Conservation (phyloP, 306 rosid species). For the Fragaria nilgerrensis region DNA sequence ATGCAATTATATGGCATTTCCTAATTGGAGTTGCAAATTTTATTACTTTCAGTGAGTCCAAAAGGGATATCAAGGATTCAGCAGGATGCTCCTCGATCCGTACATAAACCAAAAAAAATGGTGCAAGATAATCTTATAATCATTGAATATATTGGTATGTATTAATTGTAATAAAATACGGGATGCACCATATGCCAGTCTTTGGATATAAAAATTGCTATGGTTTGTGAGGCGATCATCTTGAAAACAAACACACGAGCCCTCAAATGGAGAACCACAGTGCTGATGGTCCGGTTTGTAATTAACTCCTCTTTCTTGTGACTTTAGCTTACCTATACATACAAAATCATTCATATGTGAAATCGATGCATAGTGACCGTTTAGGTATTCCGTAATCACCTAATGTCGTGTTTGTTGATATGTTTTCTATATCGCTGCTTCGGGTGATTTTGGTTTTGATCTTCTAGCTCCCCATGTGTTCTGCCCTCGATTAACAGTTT, state of each 20-base stretch:
- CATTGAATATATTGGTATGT: background rate
- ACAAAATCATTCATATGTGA: too few relatives aligned
- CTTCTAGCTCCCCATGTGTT: background rate
- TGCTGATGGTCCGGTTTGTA: constrained; percentile 12
- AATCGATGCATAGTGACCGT: background rate
- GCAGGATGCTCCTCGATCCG: background rate
- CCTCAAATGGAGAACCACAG: constrained; percentile 14
- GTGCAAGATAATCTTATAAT: background rate
- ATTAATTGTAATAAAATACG: background rate
- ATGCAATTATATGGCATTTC: background rate
- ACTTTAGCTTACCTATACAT: background rate
- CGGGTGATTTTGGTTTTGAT: background rate
- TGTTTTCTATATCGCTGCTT: too few relatives aligned
- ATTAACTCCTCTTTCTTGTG: too few relatives aligned
- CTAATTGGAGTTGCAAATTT: background rate
- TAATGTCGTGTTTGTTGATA: background rate
- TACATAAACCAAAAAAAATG: background rate
- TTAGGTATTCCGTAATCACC: too few relatives aligned
- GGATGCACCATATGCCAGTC: background rate
- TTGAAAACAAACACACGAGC: background rate
- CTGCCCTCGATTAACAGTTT: too few relatives aligned
- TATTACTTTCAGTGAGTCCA: background rate
- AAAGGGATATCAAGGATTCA: background rate
- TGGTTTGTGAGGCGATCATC: background rate
- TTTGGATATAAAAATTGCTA: background rate